A percentile compares a stretch with the other conserved stretches of the same genome.
Evolutionary conservation across 106 monocot species (phyloP).

Genomic region (Ottelia alismoides): DNA sequence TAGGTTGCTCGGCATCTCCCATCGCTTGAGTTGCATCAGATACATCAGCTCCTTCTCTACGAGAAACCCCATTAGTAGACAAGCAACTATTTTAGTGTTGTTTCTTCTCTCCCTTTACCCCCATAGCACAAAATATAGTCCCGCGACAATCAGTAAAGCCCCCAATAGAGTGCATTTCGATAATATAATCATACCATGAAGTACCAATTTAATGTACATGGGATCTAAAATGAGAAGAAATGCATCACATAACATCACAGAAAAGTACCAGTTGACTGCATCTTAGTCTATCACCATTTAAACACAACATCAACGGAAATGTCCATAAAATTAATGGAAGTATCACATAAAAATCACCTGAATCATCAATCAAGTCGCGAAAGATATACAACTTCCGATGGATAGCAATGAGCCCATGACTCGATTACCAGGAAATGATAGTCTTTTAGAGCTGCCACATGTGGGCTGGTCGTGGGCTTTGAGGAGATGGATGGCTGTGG

Average conservation of each 20-base stretch:
- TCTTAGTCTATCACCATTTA: slow-evolving; percentile 29
- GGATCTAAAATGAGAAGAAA: not conserved
- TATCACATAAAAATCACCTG: slow-evolving; percentile 40
- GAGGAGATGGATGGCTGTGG: slow-evolving; percentile 25
- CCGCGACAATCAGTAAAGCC: slow-evolving; percentile 28
- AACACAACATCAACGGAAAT: not conserved
- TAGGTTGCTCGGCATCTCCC: too few species aligned
- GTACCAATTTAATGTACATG: not conserved
- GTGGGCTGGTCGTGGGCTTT: not conserved
- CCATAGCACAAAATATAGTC: slow-evolving; percentile 37
- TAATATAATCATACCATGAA: not conserved
- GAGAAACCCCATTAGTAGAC: too few species aligned
- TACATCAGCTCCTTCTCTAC: too few species aligned
- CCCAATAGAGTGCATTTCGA: slow-evolving; percentile 21
- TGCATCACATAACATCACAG: not conserved
- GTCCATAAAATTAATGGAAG: not conserved
- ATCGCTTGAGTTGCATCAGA: too few species aligned
- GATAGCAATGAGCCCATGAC: slow-evolving; percentile 38
- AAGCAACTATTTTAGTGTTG: not conserved
- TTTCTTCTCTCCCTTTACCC: slow-evolving; percentile 17
- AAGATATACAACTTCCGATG: slow-evolving; percentile 42
- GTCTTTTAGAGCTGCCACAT: not conserved
- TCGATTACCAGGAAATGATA: slow-evolving; percentile 3
- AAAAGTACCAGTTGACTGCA: not conserved
- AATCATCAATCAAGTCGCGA: slow-evolving; percentile 61